Conservation (phyloP, 2,329 filamentous ascomycete genomes). For the Graphilbum ipis-grandicollis region DNA sequence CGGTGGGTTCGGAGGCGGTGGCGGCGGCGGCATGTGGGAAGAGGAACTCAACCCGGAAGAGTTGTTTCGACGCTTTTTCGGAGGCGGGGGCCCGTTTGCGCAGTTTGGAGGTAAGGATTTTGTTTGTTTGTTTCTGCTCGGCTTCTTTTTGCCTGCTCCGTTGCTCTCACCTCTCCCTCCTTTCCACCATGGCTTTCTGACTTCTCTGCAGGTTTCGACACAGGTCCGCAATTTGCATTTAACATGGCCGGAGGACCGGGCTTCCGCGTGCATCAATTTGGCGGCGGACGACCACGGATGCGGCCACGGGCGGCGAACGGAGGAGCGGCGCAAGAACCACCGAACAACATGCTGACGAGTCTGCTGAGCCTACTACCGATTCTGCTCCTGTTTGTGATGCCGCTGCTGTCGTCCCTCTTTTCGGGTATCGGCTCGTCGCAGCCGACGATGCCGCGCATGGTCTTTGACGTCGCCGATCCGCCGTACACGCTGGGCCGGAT, state of each 20-base stretch:
- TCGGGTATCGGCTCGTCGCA: conserved; percentile 31
- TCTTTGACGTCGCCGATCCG: conserved; percentile 52
- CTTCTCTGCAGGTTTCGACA: conserved; percentile 50
- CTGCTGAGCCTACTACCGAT: conserved; percentile 71
- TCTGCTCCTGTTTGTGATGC: conserved; percentile 73
- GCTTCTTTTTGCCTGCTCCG: neutral
- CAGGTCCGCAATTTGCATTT: conserved; percentile 80
- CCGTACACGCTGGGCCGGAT: conserved; percentile 61
- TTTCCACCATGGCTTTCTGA: neutral
- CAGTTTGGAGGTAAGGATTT: conserved; percentile 21
- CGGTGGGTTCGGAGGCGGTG: conserved; percentile 22
- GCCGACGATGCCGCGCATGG: conserved; percentile 47
- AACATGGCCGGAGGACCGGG: conserved; percentile 86
- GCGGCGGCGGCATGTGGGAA: conserved; percentile 41
- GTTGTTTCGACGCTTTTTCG: conserved; percentile 94
- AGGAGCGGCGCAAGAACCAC: conserved; percentile 19
- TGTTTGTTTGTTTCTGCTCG: neutral
- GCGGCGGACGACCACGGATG: conserved; percentile 58
- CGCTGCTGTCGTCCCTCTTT: conserved; percentile 68
- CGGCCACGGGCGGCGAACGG: conserved; percentile 37
- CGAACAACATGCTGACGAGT: conserved; percentile 33
- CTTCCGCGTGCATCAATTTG: conserved; percentile 89
- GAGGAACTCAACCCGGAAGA: conserved; percentile 94
- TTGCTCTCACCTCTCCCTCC: neutral
- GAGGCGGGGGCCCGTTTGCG: conserved; percentile 58